A percentile compares a stretch with the other conserved stretches of the same genome.
Conservation (phyloP, 805 yeast species). For the Candida mattraensis region DNA sequence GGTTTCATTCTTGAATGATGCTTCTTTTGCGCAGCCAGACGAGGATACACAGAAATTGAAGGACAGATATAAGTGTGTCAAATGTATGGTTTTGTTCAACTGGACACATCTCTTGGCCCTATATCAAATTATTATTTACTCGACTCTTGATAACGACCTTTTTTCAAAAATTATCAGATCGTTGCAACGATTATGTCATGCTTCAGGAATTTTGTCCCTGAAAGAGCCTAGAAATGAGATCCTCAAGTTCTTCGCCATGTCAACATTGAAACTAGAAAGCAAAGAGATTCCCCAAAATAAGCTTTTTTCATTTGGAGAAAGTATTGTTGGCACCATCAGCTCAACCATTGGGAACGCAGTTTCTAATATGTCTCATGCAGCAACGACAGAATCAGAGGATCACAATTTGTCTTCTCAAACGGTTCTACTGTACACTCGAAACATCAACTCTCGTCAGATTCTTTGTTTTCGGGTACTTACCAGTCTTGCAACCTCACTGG, state of each 20-base stretch:
- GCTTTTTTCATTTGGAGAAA: constrained; percentile 47
- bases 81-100: constrained; percentile 34
- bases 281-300: constrained; percentile 34
- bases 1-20: constrained; percentile 24
- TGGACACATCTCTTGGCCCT: constrained; percentile 43
- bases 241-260: constrained; percentile 43
- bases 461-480: constrained; percentile 76
- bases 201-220: constrained; percentile 73
- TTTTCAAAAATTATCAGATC: constrained; percentile 70
- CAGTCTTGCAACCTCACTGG: constrained; percentile 79
- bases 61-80: constrained; percentile 18
- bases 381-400: constrained; percentile 3
- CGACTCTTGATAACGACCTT: constrained; percentile 67
- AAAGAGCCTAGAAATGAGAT: constrained; percentile 57
- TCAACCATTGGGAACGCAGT: constrained; percentile 41
- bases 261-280: constrained; percentile 43
- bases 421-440: constrained; percentile 37
- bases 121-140: constrained; percentile 54
- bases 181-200: constrained; percentile 77
- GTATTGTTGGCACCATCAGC: constrained; percentile 51
- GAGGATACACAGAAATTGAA: constrained; percentile 9
- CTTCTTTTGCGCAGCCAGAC: constrained; percentile 16
- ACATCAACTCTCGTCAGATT: constrained; percentile 65
- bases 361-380: constrained; percentile 25
- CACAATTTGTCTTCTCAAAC: constrained; percentile 4